A percentile compares a stretch with the other conserved stretches of the same genome.
These are phyloP conservation scores for Podila epigama DNA, from an alignment of 192 early-diverging fungal genomes.

Conservation along the genomic window DNA sequence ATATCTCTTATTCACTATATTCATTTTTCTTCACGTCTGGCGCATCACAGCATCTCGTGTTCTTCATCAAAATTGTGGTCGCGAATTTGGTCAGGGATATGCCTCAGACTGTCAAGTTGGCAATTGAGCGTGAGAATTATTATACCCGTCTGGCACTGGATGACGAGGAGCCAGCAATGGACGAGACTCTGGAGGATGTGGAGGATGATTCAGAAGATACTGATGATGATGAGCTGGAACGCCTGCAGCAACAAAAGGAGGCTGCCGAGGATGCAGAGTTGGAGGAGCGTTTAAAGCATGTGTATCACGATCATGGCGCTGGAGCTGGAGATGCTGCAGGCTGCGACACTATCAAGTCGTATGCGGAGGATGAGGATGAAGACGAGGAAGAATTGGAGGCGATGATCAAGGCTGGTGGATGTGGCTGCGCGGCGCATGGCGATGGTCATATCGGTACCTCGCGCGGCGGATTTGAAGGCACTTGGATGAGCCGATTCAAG, in stretches of 20 bases:
- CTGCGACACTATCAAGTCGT: background rate
- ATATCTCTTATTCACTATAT: background rate
- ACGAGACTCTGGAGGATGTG: constrained; percentile 39
- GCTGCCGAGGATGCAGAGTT: background rate
- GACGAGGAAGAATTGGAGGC: constrained; percentile 43
- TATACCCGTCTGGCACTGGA: constrained; percentile 30
- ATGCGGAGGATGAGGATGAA: constrained; percentile 13
- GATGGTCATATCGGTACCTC: constrained; percentile 30
- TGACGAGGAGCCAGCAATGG: constrained; percentile 37
- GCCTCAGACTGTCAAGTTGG: constrained; percentile 41
- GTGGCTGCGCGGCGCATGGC: constrained; percentile 43
- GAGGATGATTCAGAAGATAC: constrained; percentile 23
- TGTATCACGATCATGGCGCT: background rate
- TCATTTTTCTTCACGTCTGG: background rate
- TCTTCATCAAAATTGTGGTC: constrained; percentile 39
- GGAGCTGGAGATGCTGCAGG: background rate
- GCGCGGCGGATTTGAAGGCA: constrained; percentile 36
- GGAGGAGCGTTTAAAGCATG: background rate
- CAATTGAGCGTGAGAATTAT: constrained; percentile 52
- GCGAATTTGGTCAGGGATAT: constrained; percentile 46
- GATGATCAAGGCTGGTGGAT: constrained; percentile 44
- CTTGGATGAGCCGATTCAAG: constrained; percentile 43
- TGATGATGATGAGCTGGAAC: constrained; percentile 12
- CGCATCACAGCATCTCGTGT: constrained; percentile 39
- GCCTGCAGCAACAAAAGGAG: background rate